Base-by-base conservation (phyloP, 2,329 filamentous ascomycete species). In the Colletotrichum incanum region DNA sequence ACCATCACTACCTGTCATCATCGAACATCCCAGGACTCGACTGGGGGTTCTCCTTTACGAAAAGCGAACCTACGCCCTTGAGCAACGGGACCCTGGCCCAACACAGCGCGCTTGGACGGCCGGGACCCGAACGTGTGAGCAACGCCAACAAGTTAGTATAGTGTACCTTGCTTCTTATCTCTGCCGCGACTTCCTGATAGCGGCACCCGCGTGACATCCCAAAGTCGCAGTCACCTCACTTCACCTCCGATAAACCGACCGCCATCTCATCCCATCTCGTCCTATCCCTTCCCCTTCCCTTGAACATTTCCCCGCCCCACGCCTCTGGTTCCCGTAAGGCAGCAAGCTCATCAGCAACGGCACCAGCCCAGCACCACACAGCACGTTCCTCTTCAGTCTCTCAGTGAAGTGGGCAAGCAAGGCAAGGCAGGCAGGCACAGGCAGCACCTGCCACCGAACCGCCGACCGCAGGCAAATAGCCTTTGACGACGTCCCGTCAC, bases 81-180 rank as follows among this genome's bases (percentile, higher is more conserved):
- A 9, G 8, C 31, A 23, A 56, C 26, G 28, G 52, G 43, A 43
- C 43, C 43, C 65, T 20, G 20, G 28, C 58, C 14, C n/a, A 28
- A 20, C 63, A 28, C 59, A 31, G 31, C 31, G 49, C 67, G 64
- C 68, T 71, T 68, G 49, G 71, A 66, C 62, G 45, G 26, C 41
- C 58, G 45, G 31, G 65, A 52, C 41, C 41, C 41, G 54, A 67
- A 62, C 58, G 12, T 39, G 50, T 63, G 65, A 63, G 31, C 43
- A 37, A 50, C 67, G 70, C 70, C 66, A 70, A 49, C 65, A n/a
- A 52, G 65, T 71, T 72, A 73, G 67, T 62, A 71, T 56, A 41
- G 39, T 58, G 62, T 72, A 65, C 67, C 56, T 56, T 52, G 56
- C 49, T 8, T 43, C 71, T 67, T 73, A 73, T 73, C 71, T 73